phyloP scores from a whole-genome alignment of 441 rosid genomes.

The Arabidopsis hybrid region DNA sequence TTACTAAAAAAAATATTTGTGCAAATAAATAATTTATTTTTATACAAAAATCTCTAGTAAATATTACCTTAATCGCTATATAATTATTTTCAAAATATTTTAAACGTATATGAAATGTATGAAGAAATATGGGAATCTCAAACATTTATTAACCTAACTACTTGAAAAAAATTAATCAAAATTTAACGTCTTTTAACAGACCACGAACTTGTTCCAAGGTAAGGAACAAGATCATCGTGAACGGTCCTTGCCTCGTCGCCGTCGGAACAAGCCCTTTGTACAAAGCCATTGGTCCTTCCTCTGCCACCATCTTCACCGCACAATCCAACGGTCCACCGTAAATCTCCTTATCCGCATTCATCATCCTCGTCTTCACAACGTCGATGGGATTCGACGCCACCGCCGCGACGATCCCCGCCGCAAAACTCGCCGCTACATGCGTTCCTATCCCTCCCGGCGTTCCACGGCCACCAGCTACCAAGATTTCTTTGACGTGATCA shows the following conservation, averaged over 20 bases:
- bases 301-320: constrained; percentile 23
- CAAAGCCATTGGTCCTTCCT: constrained; percentile 70
- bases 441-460: constrained; percentile 68
- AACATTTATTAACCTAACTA: not conserved
- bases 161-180: constrained; percentile 5
- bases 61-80: not conserved
- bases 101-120: not conserved
- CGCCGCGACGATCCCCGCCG: constrained; percentile 73
- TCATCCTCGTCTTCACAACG: constrained; percentile 71
- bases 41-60: not conserved
- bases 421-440: constrained; percentile 66
- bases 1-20: too few species aligned
- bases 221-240: constrained; percentile 68
- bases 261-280: constrained; percentile 77
- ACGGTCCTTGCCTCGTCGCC: constrained; percentile 71
- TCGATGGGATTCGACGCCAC: constrained; percentile 73
- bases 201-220: constrained; percentile 70
- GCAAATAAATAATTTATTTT: not conserved
- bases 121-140: not conserved
- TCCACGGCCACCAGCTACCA: constrained; percentile 46
- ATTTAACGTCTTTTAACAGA: constrained; percentile 56
- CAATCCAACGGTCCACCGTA: constrained; percentile 67
- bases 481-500: constrained; percentile 65
- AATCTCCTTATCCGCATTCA: constrained; percentile 60
- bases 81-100: not conserved